Conservation (phyloP, 108 stramenopile species). For the Skeletonema marinoi region DNA sequence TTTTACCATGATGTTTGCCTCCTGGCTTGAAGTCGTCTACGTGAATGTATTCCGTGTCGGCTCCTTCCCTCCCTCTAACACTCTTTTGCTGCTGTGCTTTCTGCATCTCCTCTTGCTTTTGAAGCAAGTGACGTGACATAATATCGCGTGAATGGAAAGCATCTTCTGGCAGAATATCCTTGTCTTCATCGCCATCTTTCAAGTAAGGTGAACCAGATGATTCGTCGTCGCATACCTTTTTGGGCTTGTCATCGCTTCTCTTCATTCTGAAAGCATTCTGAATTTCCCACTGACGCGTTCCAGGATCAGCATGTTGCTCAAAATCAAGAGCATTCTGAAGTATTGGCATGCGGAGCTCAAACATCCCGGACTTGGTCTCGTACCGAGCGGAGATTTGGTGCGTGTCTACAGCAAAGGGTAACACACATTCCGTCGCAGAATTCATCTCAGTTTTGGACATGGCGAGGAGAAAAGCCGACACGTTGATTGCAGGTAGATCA, state of each 20-base stretch:
- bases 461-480: conserved; percentile 22
- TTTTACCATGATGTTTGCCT: too few species aligned
- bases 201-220: background rate
- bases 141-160: conserved; percentile 34
- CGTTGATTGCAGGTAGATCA: conserved; percentile 2
- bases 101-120: conserved; percentile 33
- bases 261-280: conserved; percentile 20
- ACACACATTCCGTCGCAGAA: conserved; percentile 33
- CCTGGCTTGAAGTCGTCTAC: conserved; percentile 10
- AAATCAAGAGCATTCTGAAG: conserved; percentile 10
- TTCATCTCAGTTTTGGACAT: conserved; percentile 1
- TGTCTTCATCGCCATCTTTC: background rate
- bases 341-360: conserved; percentile 36
- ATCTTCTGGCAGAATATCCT: conserved; percentile 35
- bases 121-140: conserved; percentile 19
- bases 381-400: conserved; percentile 7
- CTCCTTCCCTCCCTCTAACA: conserved; percentile 1
- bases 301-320: conserved; percentile 30
- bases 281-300: conserved; percentile 39
- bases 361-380: background rate
- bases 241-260: background rate
- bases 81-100: background rate
- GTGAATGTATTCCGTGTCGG: conserved; percentile 25
- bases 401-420: conserved; percentile 37
- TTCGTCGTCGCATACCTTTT: background rate